Conservation (phyloP, 805 yeast genomes). For the Yarrowia sp. region DNA sequence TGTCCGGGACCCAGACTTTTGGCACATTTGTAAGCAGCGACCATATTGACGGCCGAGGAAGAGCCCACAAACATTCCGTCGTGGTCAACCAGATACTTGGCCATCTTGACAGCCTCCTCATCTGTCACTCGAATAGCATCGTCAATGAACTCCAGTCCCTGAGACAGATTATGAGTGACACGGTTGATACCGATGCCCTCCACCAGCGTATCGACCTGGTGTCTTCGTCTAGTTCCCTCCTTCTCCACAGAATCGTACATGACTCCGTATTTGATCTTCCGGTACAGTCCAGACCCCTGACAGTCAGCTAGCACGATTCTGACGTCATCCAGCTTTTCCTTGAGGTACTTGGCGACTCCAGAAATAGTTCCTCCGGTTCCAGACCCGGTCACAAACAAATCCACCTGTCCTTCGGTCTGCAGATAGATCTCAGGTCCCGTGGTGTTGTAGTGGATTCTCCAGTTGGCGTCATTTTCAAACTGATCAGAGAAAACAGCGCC, state of each 20-base stretch:
- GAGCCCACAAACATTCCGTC: conserved; percentile 93
- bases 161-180: conserved; percentile 72
- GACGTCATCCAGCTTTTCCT: conserved; percentile 45
- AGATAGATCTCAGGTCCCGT: conserved; percentile 92
- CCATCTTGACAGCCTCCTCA: conserved; percentile 81
- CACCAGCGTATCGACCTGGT: conserved; percentile 90
- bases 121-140: conserved; percentile 79
- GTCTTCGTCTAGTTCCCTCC: conserved; percentile 91
- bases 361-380: conserved; percentile 97
- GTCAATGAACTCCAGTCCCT: conserved; percentile 68
- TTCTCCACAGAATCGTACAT: conserved; percentile 87
- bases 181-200: conserved; percentile 94
- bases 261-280: conserved; percentile 82
- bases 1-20: conserved; percentile 53
- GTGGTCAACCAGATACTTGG: conserved; percentile 68
- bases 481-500: conserved; percentile 77
- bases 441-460: conserved; percentile 74
- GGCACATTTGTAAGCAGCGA: conserved; percentile 72
- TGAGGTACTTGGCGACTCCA: conserved; percentile 80
- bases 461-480: conserved; percentile 87
- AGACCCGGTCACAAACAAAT: conserved; percentile 82
- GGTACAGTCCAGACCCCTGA: conserved; percentile 88
- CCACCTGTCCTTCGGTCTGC: conserved; percentile 61
- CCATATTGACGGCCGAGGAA: conserved; percentile 90
- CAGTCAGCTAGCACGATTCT: conserved; percentile 82